Base-by-base conservation (phyloP, 2,329 filamentous ascomycete species). In the Ilyonectria robusta region DNA sequence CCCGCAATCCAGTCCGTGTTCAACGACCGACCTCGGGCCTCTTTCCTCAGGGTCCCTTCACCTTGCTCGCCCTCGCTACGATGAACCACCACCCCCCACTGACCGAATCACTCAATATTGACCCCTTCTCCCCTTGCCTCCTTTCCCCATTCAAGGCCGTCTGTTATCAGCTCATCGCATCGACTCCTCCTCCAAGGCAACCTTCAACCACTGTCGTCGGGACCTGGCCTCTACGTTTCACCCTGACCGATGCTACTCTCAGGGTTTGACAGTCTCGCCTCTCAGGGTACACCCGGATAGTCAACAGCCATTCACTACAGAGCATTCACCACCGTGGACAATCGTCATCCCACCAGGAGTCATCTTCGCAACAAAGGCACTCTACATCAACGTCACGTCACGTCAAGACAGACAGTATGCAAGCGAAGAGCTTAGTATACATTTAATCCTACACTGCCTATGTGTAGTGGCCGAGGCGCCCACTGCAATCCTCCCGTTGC, bases 401-500 rank as follows among this genome's bases (percentile, higher is more conserved):
- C 46, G 37, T 10, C 21, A 35, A 21, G 19, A 40, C 26, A 37
- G 5, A 53, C 40, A 13, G 17, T 11, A 11, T 63, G 23, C 31
- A 48, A 58, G 56, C 26, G 26, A 53, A 47, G 46, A 40, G 53
- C 56, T 67, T 73, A 69, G 63, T 64, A 66, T 74, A 74, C 71
- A 73, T 67, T 70, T 72, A 67, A 42, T 67, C 55, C 67, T 68
- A 72, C 70, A 67, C 65, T 64, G 37, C 48, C 53, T 58, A 44
- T 61, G 53, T 54, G 47, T 55, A 61, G 66, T 58, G 57, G 35
- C 29, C 46, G 31, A 51, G 62, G 54, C 60, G 62, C 68, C 66
- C 47, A 31, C 64, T 62, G 67, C 67, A 62, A 61, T 19, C 68
- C 70, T 50, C 51, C 42, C 42, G 29, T 54, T 44, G 54, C 62